Base-by-base conservation (phyloP, 495 filamentous ascomycete genomes). In the Melanomma pulvis-pyrius region DNA sequence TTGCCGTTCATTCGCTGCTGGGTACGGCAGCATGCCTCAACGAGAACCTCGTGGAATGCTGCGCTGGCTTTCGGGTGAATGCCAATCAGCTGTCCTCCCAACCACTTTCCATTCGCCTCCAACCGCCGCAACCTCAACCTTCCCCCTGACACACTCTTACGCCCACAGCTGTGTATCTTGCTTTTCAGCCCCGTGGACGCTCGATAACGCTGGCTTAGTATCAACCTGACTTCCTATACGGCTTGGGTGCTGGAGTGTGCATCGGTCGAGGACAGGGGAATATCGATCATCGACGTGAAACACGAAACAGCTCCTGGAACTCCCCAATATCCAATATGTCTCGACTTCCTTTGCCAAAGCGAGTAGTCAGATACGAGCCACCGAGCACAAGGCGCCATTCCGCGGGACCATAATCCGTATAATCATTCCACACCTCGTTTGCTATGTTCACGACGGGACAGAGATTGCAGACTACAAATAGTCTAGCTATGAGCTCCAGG, bases 51-150 rank as follows among this genome's bases (percentile, higher is more conserved):
- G 17, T 4, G 41, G 44, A 6, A 25, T 30, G 30, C 53, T 22
- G 19, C 25, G 44, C 13, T 47, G 19, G 29, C 51, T 55, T 28
- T 1, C 50, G 50, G 60, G 60, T 54, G 49, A 47, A 63, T 63
- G 50, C 60, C 60, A 63, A 54, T 46, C 60, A 53, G 21, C 9
- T 26, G 32, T 57, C 34, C 54, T 22, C 29, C 4, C 19, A n/a
- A 32, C 54, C 54, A 13, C 15, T 15, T 8, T 11, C 8, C 48
- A 22, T 9, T 5, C 51, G 26, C 51, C 12, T 32, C 25, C 17
- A 36, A 11, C 28, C 25, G 26, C 28, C 51, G n/a, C 19, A 9
- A 6, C 34, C 21, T 34, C 56, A 24, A 19, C 19, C 48, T 6
- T 50, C 22, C 29, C 48, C 36, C 56, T 59, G 39, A 30, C 56